These are phyloP conservation scores for Cytospora piceicola DNA, from an alignment of 2,329 filamentous ascomycete species.

Conservation along the genomic window DNA sequence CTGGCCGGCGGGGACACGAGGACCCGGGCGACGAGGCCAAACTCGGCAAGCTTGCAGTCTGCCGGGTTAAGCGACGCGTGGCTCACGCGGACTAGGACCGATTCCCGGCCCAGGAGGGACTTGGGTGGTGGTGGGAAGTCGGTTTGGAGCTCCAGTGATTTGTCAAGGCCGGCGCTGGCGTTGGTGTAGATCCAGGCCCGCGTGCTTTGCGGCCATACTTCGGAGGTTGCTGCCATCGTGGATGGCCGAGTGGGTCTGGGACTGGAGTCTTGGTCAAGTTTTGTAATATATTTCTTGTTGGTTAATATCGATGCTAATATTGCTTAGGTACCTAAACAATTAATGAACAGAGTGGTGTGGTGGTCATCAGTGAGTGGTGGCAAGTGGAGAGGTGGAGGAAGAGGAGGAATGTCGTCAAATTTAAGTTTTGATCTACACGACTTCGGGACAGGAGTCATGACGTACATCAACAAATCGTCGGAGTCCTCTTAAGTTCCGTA, in stretches of 20 bases:
- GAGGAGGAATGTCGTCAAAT: slow-evolving; percentile 19
- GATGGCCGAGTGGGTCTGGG: neutral
- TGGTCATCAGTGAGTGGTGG: too few species aligned
- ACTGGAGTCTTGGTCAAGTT: too few species aligned
- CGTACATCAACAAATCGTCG: slow-evolving; percentile 9
- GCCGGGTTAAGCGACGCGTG: slow-evolving; percentile 62
- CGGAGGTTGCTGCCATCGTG: slow-evolving; percentile 17
- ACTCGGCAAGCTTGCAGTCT: slow-evolving; percentile 66
- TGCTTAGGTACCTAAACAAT: neutral
- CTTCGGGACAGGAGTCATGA: slow-evolving; percentile 10
- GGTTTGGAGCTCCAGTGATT: slow-evolving; percentile 53
- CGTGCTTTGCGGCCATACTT: slow-evolving; percentile 45
- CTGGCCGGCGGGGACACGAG: slow-evolving; percentile 48
- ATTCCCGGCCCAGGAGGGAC: slow-evolving; percentile 41
- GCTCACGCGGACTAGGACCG: slow-evolving; percentile 60
- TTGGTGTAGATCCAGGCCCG: slow-evolving; percentile 60
- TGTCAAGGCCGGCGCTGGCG: slow-evolving; percentile 53
- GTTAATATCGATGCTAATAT: neutral
- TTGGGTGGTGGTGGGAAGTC: slow-evolving; percentile 47
- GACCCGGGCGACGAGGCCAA: slow-evolving; percentile 45
- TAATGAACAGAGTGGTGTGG: neutral
- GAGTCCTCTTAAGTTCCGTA: neutral
- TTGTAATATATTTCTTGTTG: neutral
- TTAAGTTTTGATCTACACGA: slow-evolving; percentile 7
- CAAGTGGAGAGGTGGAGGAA: neutral